These are phyloP conservation scores for Lunasporangiospora selenospora DNA, from an alignment of 192 early-diverging fungal genomes.

Conservation along the genomic window DNA sequence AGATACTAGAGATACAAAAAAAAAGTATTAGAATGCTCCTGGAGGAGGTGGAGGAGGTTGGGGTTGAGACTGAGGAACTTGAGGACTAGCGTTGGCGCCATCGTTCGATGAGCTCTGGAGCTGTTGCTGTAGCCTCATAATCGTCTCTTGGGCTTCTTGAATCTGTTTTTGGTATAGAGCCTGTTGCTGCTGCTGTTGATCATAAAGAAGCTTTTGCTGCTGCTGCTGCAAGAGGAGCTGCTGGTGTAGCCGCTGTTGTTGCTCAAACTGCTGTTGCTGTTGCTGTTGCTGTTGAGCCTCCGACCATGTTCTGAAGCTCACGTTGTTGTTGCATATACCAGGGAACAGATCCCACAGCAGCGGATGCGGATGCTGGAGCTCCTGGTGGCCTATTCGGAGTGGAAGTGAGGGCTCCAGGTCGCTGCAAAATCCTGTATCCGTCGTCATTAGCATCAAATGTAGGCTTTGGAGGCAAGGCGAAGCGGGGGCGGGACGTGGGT, in stretches of 20 bases:
- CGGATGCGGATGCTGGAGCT: background rate
- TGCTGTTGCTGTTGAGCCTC: conserved; percentile 29
- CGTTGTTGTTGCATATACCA: conserved; percentile 44
- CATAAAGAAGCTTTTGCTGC: conserved; percentile 23
- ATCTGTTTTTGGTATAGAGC: conserved; percentile 38
- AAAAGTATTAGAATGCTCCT: too few relatives aligned
- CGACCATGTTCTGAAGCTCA: conserved; percentile 38
- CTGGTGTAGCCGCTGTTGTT: conserved; percentile 14
- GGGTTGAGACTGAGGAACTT: too few relatives aligned
- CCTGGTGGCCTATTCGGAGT: background rate
- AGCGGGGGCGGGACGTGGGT: conserved; percentile 3
- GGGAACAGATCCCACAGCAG: conserved; percentile 19
- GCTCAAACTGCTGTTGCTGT: conserved; percentile 32
- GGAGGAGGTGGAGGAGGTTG: too few relatives aligned
- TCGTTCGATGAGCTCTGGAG: conserved; percentile 16
- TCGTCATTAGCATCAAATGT: conserved; percentile 20
- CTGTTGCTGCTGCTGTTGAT: conserved; percentile 37
- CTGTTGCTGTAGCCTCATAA: conserved; percentile 27
- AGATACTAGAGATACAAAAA: too few relatives aligned
- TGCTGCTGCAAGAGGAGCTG: conserved; percentile 32
- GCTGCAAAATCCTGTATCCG: conserved; percentile 36
- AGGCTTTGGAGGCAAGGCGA: conserved; percentile 30
- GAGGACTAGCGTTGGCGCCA: too few relatives aligned
- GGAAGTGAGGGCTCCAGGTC: conserved; percentile 23
- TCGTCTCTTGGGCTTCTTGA: conserved; percentile 42